Percentiles rank a stretch among this genome's conserved stretches.
Conservation (phyloP, 192 early-diverging fungal species). For the Linnemannia hyalina region DNA sequence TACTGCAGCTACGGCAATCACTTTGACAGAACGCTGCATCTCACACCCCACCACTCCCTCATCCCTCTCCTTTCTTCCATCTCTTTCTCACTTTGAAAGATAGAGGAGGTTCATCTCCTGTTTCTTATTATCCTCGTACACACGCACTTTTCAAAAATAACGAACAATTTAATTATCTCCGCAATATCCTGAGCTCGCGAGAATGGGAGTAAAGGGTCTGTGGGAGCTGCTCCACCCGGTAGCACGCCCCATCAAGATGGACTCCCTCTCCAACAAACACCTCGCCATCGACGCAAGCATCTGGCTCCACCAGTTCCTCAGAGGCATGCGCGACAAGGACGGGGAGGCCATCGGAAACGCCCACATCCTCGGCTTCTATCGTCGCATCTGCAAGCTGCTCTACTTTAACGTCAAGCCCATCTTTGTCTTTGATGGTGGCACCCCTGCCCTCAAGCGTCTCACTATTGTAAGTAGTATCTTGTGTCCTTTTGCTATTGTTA, state of each 20-base stretch:
- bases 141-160: not conserved
- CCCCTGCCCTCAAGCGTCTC: conserved; percentile 85
- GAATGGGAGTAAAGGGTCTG: conserved; percentile 95
- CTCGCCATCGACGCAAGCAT: conserved; percentile 97
- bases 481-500: not conserved
- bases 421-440: conserved; percentile 97
- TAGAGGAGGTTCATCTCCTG: not conserved
- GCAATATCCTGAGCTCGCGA: not conserved
- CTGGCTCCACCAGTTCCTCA: conserved; percentile 98
- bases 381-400: conserved; percentile 94
- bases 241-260: conserved; percentile 82
- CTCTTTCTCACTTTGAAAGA: not conserved
- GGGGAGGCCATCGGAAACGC: conserved; percentile 87
- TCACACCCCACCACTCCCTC: not conserved
- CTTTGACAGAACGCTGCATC: too few relatives aligned
- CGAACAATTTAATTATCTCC: not conserved
- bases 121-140: not conserved
- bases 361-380: conserved; percentile 94
- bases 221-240: conserved; percentile 90
- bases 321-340: conserved; percentile 91
- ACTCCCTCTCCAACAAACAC: conserved; percentile 78
- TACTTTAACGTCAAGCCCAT: conserved; percentile 92
- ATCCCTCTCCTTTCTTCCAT: not conserved
- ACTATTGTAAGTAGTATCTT: conserved; percentile 70
- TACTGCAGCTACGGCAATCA: too few relatives aligned